Evolutionary conservation across 305 asterid genomes (phyloP).

Genomic region (Fraxinus albicans): DNA sequence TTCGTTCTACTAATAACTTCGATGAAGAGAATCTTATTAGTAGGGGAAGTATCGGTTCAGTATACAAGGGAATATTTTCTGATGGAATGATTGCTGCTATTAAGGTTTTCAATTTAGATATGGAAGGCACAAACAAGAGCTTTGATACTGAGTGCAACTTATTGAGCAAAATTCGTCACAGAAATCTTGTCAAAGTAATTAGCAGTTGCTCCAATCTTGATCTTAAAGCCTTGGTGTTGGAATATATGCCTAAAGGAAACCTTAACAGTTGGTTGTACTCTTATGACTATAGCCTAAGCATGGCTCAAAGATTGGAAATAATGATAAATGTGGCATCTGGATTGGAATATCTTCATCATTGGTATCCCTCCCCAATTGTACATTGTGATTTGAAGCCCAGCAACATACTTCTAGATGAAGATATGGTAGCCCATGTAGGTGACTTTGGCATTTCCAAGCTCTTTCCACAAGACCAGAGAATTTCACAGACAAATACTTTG

Average conservation of each 20-base stretch:
- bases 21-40: conserved; percentile 5
- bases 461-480: neutral
- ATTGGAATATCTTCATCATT: conserved; percentile 22
- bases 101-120: neutral
- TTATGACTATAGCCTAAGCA: neutral
- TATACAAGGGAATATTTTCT: neutral
- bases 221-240: conserved; percentile 18
- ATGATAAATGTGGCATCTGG: conserved; percentile 21
- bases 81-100: neutral
- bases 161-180: conserved; percentile 17
- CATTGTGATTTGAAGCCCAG: conserved; percentile 25
- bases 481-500: conserved; percentile 1
- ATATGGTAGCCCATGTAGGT: conserved; percentile 8
- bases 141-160: conserved; percentile 17
- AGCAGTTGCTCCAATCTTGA: conserved; percentile 11
- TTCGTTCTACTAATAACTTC: conserved; percentile 15
- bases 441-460: conserved; percentile 20
- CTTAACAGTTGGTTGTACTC: conserved; percentile 15
- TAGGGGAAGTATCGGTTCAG: neutral
- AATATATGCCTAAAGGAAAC: conserved; percentile 20
- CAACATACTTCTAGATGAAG: conserved; percentile 10
- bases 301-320: conserved; percentile 4
- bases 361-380: neutral
- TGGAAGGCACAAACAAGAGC: conserved; percentile 16
- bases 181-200: conserved; percentile 24